These are phyloP conservation scores for Phlebopus sp. DNA, from an alignment of 1,284 basidiomycete species.

Conservation along the genomic window DNA sequence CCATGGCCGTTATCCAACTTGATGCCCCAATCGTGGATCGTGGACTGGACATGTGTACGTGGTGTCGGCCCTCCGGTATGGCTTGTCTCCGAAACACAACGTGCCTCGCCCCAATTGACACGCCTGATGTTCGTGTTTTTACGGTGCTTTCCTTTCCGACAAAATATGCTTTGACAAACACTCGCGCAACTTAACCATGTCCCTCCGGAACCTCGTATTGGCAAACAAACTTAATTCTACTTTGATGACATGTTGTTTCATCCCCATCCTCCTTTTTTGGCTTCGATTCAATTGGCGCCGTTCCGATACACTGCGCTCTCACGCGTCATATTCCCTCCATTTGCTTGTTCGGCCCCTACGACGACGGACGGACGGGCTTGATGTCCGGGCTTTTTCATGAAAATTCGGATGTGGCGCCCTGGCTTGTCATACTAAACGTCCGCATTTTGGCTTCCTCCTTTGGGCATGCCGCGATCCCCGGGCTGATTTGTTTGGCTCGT, in stretches of 20 bases:
- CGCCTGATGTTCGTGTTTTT: conserved; percentile 10
- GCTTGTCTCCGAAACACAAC: conserved; percentile 17
- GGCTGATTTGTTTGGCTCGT: conserved; percentile 5
- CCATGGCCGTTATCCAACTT: no score
- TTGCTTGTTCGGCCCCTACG: conserved; percentile 14
- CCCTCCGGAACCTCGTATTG: conserved; percentile 29
- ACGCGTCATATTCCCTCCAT: conserved; percentile 1
- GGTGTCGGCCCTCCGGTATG: conserved; percentile 10
- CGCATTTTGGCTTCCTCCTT: conserved; percentile 4
- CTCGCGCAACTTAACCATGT: conserved; percentile 22
- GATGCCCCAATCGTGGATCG: no score
- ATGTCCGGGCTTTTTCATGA: neutral
- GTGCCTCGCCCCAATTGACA: conserved; percentile 10
- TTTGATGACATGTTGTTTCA: conserved; percentile 6
- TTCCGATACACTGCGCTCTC: neutral
- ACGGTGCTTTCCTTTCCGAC: neutral
- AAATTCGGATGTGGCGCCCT: conserved; percentile 3
- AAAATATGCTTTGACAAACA: conserved; percentile 11
- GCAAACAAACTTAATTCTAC: conserved; percentile 1
- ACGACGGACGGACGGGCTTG: conserved; percentile 3
- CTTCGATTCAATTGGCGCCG: neutral
- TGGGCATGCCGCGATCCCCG: conserved; percentile 1
- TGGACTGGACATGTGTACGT: no score
- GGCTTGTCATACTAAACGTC: conserved; percentile 4
- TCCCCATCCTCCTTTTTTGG: conserved; percentile 2